Percentiles rank a stretch among this genome's conserved stretches.
Evolutionary conservation across 1,139 yeast genomes (phyloP).

Genomic region (Suhomyces kunorum): DNA sequence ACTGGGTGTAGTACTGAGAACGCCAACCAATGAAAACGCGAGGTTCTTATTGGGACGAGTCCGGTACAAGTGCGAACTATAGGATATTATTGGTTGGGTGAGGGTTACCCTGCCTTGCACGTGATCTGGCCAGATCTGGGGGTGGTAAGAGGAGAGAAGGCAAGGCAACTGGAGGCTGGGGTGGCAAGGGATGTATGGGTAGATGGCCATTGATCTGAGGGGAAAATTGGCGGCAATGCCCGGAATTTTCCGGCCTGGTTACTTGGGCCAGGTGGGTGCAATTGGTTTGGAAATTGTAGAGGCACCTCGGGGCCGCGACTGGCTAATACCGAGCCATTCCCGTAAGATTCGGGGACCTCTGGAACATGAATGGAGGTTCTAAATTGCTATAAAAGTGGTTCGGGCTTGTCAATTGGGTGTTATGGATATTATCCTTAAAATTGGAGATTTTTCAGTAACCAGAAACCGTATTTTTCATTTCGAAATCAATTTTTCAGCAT

Average conservation of each 20-base stretch:
- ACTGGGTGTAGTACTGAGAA: constrained; percentile 8
- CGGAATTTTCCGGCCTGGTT: too few relatives aligned
- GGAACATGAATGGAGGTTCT: neutral
- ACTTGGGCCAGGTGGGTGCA: neutral
- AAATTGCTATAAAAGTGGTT: neutral
- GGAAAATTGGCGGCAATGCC: too few relatives aligned
- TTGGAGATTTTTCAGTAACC: too few relatives aligned
- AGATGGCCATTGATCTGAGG: too few relatives aligned
- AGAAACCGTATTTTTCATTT: too few relatives aligned
- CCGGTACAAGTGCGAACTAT: constrained; percentile 14
- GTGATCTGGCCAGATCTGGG: constrained; percentile 1
- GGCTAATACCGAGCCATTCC: neutral
- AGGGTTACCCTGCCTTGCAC: constrained; percentile 14
- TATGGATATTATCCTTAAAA: too few relatives aligned
- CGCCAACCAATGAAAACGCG: constrained; percentile 13
- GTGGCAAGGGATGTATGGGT: too few relatives aligned
- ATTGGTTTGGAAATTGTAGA: neutral
- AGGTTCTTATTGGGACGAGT: constrained; percentile 11
- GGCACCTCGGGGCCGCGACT: neutral
- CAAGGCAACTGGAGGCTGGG: neutral
- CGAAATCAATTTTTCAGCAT: too few relatives aligned
- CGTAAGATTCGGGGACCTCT: neutral
- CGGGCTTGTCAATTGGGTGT: too few relatives aligned
- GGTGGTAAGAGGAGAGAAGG: neutral
- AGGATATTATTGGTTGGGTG: constrained; percentile 14